Base-by-base conservation (phyloP, 2,329 filamentous ascomycete genomes). In the Trichoderma sp. region DNA sequence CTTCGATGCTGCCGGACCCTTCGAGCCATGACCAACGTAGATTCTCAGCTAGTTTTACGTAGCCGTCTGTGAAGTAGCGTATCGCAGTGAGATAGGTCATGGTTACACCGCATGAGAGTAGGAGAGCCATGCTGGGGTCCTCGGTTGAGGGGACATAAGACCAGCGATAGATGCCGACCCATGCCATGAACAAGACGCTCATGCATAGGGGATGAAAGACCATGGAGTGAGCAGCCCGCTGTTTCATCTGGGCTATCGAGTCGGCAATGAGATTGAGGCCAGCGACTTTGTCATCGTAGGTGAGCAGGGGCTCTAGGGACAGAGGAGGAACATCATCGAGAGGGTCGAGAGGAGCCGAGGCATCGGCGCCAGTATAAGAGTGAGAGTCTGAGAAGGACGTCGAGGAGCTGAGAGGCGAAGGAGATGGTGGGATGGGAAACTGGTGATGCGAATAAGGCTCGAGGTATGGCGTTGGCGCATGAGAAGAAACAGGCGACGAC, bases 231-330 rank as follows among this genome's bases (percentile, higher is more conserved):
- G 91, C 90, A 24, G 93, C 91, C 9, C 89, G 85, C 81, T 94
- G 92, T 77, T 93, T 91, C 86, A 97, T 95, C 84, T 97, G 93
- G 45, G 94, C 93, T 67, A 97, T 90, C 75, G 92, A 94, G 84
- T 96, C 94, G 76, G 94, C 93, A 53, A 97, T 88, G 24, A 97
- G 89, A 77, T 90, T 89, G 69, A 97, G 87, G 21, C 92, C 92
- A 74, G 91, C 88, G 77, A 91, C 85, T 81, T 92, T 91, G 82
- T 95, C 93, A 69, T 87, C 82, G 67, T 90, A 85, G 67, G 81
- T 81, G 63, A 87, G 86, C 60, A 92, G 85, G 27, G 89, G 83
- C 79, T 91, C 89, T 69, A 93, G 91, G 68, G 88, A 89, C 60
- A 95, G 89, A 9, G 91, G 88, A 6, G 92, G 91, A 74, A 93